Base-by-base conservation (phyloP, 352 stramenopile genomes). In the Thraustochytrium sp. region DNA sequence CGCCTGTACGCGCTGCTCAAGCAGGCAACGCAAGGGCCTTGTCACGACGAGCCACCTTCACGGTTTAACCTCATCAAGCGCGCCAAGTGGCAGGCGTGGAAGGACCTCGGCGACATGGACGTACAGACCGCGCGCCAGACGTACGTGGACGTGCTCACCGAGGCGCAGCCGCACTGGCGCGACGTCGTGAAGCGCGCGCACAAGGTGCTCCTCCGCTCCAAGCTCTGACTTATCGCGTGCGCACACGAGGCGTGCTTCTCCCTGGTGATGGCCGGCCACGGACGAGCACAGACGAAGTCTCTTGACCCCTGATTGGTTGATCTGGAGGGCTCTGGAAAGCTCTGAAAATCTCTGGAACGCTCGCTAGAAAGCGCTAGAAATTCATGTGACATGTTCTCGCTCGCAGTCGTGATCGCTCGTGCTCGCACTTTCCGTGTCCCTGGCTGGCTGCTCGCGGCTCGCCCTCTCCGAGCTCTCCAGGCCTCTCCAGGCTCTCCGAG, bases 1-100 rank as follows among this genome's bases (percentile, higher is more conserved):
- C 23, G 59, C 13, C 34, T 68, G 13, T 68, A 68, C 31, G 59
- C 23, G 21, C 59, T 68, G 31, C n/a, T 68, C 59, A 68, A 68
- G 59, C 59, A 68, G 59, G 59, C 59, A 29, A 68, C 59, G 59
- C n/a, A 68, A 48, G 59, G 59, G 13, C n/a, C n/a, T 16, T 68
- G 59, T n/a, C 23, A 49, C 23, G 59, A 29, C 21, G 31, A 23
- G 31, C 13, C 59, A 29, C 59, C 59, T 53, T 54, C n/a, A 54
- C 13, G n/a, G 59, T 23, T 68, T 68, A 68, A 49, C 34, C n/a
- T 68, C n/a, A n/a, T 68, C 31, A 68, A 68, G 31, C 34, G n/a
- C 59, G 23, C 31, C 31, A 68, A 68, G 59, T 68, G 59, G 59
- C 23, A 68, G 59, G 59, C 59, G 23, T 68, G 59, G 59, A 29